Percentiles rank a stretch among this genome's conserved stretches.
Conservation (phyloP, 257 asterid species). For the Solanum pinnatisectum region DNA sequence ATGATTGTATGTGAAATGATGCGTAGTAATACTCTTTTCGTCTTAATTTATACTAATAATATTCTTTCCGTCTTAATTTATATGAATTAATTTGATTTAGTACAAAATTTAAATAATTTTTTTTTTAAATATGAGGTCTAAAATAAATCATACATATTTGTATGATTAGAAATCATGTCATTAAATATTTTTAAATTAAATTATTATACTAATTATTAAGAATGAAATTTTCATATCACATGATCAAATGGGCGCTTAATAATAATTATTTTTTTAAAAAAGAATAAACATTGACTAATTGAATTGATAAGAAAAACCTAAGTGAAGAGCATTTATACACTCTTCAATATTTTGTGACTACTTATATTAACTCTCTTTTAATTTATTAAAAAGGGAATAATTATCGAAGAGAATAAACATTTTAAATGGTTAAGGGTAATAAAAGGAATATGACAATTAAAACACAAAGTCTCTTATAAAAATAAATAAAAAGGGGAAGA, state of each 20-base stretch:
- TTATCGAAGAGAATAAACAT: neutral
- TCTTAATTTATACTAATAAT: too few species aligned
- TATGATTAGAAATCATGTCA: too few species aligned
- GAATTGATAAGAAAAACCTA: neutral
- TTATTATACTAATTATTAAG: neutral
- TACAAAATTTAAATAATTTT: accelerated
- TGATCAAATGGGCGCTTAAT: neutral
- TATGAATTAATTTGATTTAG: too few species aligned
- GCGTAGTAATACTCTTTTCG: neutral
- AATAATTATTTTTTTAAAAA: neutral
- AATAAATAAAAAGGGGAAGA: neutral
- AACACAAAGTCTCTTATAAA: neutral
- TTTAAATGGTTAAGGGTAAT: neutral
- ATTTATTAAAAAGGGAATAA: neutral
- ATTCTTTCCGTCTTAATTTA: too few species aligned
- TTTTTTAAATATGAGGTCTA: too few species aligned
- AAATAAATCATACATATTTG: too few species aligned
- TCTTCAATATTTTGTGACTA: neutral
- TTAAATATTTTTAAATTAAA: too few species aligned
- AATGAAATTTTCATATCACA: neutral
- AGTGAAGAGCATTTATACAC: neutral
- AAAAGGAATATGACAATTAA: neutral
- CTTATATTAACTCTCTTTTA: neutral
- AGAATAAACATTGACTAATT: neutral
- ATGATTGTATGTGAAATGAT: neutral